Percentiles rank a stretch among this genome's conserved stretches.
Evolutionary conservation across 176 grass and related monocot species (phyloP).

Genomic region (Areca catechu): DNA sequence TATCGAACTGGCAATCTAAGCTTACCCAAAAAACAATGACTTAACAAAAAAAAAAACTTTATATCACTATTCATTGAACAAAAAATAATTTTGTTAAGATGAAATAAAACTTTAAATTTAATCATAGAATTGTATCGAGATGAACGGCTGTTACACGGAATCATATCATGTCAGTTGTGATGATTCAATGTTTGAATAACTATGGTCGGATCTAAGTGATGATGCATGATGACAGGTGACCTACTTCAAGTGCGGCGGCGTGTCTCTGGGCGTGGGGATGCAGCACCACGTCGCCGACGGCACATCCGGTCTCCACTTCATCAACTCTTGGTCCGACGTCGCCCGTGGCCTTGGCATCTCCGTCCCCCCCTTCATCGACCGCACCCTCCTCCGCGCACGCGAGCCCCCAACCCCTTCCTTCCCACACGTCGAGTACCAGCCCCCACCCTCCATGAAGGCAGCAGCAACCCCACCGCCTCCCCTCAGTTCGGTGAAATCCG

Average conservation of each 20-base stretch:
- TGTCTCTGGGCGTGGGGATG: neutral
- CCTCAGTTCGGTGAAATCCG: neutral
- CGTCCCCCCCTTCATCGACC: conserved; percentile 3
- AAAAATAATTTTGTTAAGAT: too few relatives aligned
- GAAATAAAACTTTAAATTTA: too few relatives aligned
- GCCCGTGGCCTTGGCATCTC: neutral
- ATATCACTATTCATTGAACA: too few relatives aligned
- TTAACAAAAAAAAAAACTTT: too few relatives aligned
- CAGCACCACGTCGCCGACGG: conserved; percentile 11
- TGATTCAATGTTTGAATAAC: too few relatives aligned
- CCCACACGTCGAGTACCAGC: neutral
- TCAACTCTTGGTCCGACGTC: conserved; percentile 16
- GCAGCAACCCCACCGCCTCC: neutral
- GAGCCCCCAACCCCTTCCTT: conserved; percentile 5
- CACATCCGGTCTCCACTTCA: neutral
- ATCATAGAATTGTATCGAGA: too few relatives aligned
- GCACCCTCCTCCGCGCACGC: conserved; percentile 5
- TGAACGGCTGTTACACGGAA: too few relatives aligned
- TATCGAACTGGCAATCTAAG: too few relatives aligned
- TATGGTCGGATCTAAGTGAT: too few relatives aligned
- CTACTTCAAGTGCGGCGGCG: conserved; percentile 20
- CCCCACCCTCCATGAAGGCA: neutral
- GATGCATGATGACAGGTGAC: conserved; percentile 8
- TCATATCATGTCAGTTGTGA: too few relatives aligned
- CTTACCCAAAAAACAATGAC: too few relatives aligned